Conservation (phyloP, 306 rosid genomes). For the Betula pendula region DNA sequence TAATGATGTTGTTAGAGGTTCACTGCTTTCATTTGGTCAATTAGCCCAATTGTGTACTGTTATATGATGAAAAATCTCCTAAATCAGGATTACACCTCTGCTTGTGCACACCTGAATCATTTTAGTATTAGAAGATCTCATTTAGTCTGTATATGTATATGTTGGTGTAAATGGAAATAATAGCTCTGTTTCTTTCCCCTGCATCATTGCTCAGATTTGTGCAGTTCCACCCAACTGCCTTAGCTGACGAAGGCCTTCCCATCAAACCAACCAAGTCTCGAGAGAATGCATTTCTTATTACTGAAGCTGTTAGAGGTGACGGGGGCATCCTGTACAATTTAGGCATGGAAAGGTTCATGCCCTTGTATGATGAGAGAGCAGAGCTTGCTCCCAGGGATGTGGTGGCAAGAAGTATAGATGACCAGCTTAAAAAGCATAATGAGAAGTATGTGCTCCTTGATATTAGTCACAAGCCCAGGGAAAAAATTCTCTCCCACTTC, state of each 20-base stretch:
- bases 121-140: not conserved
- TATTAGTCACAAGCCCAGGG: conserved; percentile 82
- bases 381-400: conserved; percentile 99
- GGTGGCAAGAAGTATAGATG: conserved; percentile 94
- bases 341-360: conserved; percentile 93
- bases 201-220: conserved; percentile 62
- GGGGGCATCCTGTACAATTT: conserved; percentile 87
- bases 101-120: not conserved
- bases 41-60: not conserved
- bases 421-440: conserved; percentile 78
- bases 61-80: not conserved
- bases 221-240: conserved; percentile 95
- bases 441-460: conserved; percentile 86
- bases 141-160: not conserved
- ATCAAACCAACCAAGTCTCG: conserved; percentile 50
- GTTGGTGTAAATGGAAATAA: not conserved
- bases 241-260: conserved; percentile 94
- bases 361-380: conserved; percentile 79
- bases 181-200: conserved; percentile 7
- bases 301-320: conserved; percentile 91
- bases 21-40: not conserved
- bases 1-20: not conserved
- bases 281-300: conserved; percentile 82
- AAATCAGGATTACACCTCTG: not conserved
- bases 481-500: conserved; percentile 65